Conservation (phyloP, 2,329 filamentous ascomycete species). For the Endoconidiophora laricicola region DNA sequence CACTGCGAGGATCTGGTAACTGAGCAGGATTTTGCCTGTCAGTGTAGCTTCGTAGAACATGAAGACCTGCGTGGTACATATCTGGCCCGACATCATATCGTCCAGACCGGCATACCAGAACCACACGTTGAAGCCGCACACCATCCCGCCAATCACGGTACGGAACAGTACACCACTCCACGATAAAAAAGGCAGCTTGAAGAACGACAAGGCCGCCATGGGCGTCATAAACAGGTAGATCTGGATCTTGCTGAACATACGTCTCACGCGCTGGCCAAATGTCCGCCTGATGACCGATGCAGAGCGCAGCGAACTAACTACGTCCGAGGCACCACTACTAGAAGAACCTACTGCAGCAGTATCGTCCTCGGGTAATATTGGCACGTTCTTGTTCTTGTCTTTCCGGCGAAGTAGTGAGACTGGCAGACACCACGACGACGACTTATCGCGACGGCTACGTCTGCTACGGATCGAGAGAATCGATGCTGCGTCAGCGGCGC, state of each 20-base stretch:
- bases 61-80: conserved; percentile 9
- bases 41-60: conserved; percentile 2
- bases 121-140: conserved; percentile 9
- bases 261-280: neutral
- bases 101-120: conserved; percentile 9
- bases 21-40: neutral
- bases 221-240: conserved; percentile 6
- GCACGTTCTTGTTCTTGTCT: too few species aligned
- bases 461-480: neutral
- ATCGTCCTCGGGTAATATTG: too few species aligned
- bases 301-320: too few species aligned
- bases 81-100: conserved; percentile 4
- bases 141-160: conserved; percentile 7
- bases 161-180: conserved; percentile 10
- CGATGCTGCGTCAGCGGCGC: neutral
- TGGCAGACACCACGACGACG: neutral
- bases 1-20: conserved; percentile 3
- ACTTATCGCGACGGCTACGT: neutral
- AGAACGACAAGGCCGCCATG: conserved; percentile 9
- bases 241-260: neutral
- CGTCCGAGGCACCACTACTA: too few species aligned
- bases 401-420: neutral
- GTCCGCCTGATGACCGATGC: neutral
- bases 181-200: conserved; percentile 6
- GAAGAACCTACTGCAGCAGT: too few species aligned